Conservation (phyloP, 495 filamentous ascomycete species). For the Glarea lozoyensis region DNA sequence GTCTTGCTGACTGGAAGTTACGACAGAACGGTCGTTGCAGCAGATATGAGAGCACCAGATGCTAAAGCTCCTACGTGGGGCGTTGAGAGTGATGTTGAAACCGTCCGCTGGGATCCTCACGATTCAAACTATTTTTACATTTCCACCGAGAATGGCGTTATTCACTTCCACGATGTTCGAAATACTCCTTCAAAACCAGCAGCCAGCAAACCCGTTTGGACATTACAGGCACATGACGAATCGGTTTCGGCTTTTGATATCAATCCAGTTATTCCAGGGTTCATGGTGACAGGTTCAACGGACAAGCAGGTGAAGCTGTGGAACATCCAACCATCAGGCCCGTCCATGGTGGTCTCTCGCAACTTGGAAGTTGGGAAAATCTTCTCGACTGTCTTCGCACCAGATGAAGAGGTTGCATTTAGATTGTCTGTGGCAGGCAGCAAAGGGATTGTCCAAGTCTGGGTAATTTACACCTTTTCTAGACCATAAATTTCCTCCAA, state of each 20-base stretch:
- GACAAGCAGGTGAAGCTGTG: slow-evolving; percentile 96
- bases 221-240: slow-evolving; percentile 88
- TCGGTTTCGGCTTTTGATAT: slow-evolving; percentile 93
- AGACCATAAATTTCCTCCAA: not conserved
- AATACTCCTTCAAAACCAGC: slow-evolving; percentile 57
- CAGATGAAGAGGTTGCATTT: slow-evolving; percentile 83
- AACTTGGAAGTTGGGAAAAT: slow-evolving; percentile 91
- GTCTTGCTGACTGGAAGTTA: slow-evolving; percentile 87
- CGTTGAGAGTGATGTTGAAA: slow-evolving; percentile 92
- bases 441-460: slow-evolving; percentile 87
- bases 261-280: slow-evolving; percentile 81
- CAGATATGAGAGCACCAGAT: slow-evolving; percentile 88
- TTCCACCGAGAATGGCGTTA: slow-evolving; percentile 79
- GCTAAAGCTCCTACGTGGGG: slow-evolving; percentile 71
- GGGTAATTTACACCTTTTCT: slow-evolving; percentile 32
- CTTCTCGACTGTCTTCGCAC: slow-evolving; percentile 82
- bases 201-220: slow-evolving; percentile 79
- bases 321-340: slow-evolving; percentile 73
- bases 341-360: slow-evolving; percentile 82
- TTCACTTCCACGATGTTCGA: slow-evolving; percentile 81
- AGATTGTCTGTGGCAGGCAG: slow-evolving; percentile 87
- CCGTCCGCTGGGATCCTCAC: slow-evolving; percentile 85
- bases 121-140: slow-evolving; percentile 90
- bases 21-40: slow-evolving; percentile 82
- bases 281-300: slow-evolving; percentile 82